Evolutionary conservation across 345 rosid species (phyloP).

Genomic region (Nasturtium officinale): DNA sequence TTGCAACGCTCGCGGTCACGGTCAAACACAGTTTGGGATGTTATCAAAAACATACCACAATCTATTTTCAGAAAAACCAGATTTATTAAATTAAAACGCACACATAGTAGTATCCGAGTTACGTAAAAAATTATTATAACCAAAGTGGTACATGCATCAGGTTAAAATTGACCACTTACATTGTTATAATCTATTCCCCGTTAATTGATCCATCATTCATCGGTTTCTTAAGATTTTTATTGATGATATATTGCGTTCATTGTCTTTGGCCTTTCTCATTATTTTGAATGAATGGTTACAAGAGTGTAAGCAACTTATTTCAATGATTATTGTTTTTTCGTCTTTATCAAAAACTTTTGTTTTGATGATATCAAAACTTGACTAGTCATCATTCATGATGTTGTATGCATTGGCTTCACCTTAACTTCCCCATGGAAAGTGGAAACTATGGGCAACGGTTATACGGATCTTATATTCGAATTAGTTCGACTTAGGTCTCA

Average conservation of each 20-base stretch:
- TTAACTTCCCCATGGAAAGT: neutral
- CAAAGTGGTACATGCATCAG: constrained; percentile 10
- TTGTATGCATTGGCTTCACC: constrained; percentile 17
- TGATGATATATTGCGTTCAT: neutral
- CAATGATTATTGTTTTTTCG: neutral
- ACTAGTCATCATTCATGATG: constrained; percentile 20
- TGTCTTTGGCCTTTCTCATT: constrained; percentile 8
- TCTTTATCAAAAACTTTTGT: neutral
- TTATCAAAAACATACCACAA: constrained; percentile 14
- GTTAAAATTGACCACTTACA: neutral
- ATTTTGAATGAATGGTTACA: constrained; percentile 23
- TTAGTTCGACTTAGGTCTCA: neutral
- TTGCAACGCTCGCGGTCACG: constrained; percentile 27
- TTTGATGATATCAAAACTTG: neutral
- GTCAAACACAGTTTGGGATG: constrained; percentile 28
- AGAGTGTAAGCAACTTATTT: constrained; percentile 13
- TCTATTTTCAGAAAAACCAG: neutral
- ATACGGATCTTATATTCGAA: neutral
- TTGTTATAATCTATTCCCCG: neutral
- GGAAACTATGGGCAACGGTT: constrained; percentile 12
- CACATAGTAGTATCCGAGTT: neutral
- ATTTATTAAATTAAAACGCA: neutral
- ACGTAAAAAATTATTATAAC: neutral
- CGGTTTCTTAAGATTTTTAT: neutral
- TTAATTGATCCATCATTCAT: neutral